Percentiles rank a stretch among this genome's conserved stretches.
These are phyloP conservation scores for Ustilago tritici DNA, from an alignment of 1,284 basidiomycete genomes.

Conservation along the genomic window DNA sequence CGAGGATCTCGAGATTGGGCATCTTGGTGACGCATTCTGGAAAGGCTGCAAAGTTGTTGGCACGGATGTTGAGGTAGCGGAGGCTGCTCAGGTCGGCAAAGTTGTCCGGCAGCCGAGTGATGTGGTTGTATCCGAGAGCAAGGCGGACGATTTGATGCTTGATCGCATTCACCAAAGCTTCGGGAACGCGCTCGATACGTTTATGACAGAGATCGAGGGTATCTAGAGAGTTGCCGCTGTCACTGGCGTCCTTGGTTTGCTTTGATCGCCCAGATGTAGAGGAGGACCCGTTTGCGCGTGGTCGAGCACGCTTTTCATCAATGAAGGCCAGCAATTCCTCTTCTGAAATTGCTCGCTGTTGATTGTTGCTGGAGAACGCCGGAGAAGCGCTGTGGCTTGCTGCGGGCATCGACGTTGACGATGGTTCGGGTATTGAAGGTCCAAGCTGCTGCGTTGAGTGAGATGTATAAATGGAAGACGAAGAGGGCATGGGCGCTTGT, in stretches of 20 bases:
- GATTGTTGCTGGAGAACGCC: conserved; percentile 7
- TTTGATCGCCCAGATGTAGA: conserved; percentile 4
- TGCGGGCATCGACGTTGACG: background rate
- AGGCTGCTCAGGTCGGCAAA: conserved; percentile 83
- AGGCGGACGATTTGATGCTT: conserved; percentile 73
- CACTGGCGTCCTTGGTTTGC: conserved; percentile 14
- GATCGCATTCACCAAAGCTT: conserved; percentile 51
- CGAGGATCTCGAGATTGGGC: conserved; percentile 90
- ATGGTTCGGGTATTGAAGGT: background rate
- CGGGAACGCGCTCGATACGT: conserved; percentile 50
- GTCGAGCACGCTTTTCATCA: conserved; percentile 39
- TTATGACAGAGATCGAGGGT: conserved; percentile 62
- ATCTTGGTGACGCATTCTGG: conserved; percentile 80
- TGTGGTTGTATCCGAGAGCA: conserved; percentile 85
- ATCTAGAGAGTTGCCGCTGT: conserved; percentile 33
- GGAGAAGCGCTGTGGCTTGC: conserved; percentile 7
- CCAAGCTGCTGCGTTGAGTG: conserved; percentile 24
- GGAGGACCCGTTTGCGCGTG: background rate
- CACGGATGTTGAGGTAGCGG: conserved; percentile 91
- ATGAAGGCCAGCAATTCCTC: conserved; percentile 52
- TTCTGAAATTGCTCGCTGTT: conserved; percentile 38
- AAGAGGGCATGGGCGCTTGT: conserved; percentile 22
- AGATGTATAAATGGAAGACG: conserved; percentile 18
- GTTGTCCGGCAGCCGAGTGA: conserved; percentile 82
- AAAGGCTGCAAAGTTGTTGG: conserved; percentile 85